Conservation (phyloP, 768 basidiomycete genomes). For the Paxillus ammoniavirescens region DNA sequence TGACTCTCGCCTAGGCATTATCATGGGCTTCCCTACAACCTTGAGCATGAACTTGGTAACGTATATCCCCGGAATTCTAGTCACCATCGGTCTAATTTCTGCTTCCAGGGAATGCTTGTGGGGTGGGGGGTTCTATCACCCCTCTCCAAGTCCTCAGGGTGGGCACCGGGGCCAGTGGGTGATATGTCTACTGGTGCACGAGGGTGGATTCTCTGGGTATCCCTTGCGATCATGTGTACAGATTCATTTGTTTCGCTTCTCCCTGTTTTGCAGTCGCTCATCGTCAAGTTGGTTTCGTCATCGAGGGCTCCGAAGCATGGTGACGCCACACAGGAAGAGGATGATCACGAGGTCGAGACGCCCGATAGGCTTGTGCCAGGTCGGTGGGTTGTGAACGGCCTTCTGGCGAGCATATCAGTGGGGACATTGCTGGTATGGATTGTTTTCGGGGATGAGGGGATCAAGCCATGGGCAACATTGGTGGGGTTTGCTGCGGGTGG, state of each 20-base stretch:
- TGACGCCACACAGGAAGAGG: slow-evolving; percentile 21
- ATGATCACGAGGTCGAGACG: slow-evolving; percentile 71
- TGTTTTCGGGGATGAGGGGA: slow-evolving; percentile 88
- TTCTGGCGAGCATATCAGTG: slow-evolving; percentile 54
- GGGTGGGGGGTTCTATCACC: slow-evolving; percentile 97
- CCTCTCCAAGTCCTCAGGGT: slow-evolving; percentile 73
- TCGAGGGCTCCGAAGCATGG: slow-evolving; percentile 25
- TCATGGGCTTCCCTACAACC: slow-evolving; percentile 97
- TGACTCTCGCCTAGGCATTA: slow-evolving; percentile 61
- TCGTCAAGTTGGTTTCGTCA: slow-evolving; percentile 33
- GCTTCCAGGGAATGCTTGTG: slow-evolving; percentile 82
- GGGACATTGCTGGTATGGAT: slow-evolving; percentile 84
- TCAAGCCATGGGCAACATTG: slow-evolving; percentile 93
- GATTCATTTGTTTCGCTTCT: slow-evolving; percentile 86
- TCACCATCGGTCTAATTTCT: slow-evolving; percentile 1
- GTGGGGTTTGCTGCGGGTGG: slow-evolving; percentile 82
- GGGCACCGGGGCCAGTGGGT: slow-evolving; percentile 92
- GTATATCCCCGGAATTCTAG: slow-evolving; percentile 14
- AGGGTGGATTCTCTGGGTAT: slow-evolving; percentile 96
- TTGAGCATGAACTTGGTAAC: slow-evolving; percentile 85
- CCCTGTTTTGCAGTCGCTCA: slow-evolving; percentile 63
- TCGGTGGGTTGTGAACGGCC: slow-evolving; percentile 73
- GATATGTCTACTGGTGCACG: slow-evolving; percentile 88
- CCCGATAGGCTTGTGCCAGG: slow-evolving; percentile 78
- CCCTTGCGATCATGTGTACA: slow-evolving; percentile 93